Percentiles rank a stretch among this genome's conserved stretches.
Evolutionary conservation across 805 yeast species (phyloP).

Genomic region (Zygotorulaspora danielsina): DNA sequence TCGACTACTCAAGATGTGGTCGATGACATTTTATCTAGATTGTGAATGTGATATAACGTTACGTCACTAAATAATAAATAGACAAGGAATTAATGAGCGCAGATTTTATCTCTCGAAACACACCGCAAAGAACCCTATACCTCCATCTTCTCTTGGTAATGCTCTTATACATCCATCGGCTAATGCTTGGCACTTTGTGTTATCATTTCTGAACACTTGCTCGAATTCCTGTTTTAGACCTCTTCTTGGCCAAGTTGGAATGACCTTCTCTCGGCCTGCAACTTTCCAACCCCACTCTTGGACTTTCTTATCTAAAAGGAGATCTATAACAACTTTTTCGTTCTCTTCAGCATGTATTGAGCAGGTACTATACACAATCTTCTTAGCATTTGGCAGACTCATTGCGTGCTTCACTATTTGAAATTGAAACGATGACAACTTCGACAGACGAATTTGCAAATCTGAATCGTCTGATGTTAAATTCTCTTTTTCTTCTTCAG

Average conservation of each 20-base stretch:
- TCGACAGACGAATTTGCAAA: conserved; percentile 43
- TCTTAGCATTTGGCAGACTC: conserved; percentile 67
- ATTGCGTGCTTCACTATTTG: conserved; percentile 86
- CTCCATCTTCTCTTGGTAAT: conserved; percentile 85
- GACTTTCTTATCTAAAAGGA: conserved; percentile 64
- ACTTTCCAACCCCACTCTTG: conserved; percentile 71
- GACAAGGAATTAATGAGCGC: conserved; percentile 2
- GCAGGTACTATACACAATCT: conserved; percentile 91
- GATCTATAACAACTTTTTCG: conserved; percentile 81
- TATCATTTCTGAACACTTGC: conserved; percentile 41
- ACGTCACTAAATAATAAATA: background rate
- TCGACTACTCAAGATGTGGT: conserved; percentile 83
- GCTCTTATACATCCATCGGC: conserved; percentile 89
- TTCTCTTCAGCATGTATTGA: conserved; percentile 92
- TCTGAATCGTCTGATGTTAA: conserved; percentile 45
- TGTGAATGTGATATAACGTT: conserved; percentile 11
- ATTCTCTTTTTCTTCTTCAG: conserved; percentile 46
- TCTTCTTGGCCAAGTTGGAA: conserved; percentile 84
- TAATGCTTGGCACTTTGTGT: conserved; percentile 45
- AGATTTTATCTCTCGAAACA: conserved; percentile 57
- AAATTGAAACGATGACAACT: conserved; percentile 80
- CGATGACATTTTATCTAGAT: conserved; percentile 60
- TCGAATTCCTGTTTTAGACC: conserved; percentile 70
- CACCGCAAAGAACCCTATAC: conserved; percentile 98
- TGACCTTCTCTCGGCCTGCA: conserved; percentile 52